phyloP scores from a whole-genome alignment of 305 asterid genomes.

The Fraxinus baroniana region DNA sequence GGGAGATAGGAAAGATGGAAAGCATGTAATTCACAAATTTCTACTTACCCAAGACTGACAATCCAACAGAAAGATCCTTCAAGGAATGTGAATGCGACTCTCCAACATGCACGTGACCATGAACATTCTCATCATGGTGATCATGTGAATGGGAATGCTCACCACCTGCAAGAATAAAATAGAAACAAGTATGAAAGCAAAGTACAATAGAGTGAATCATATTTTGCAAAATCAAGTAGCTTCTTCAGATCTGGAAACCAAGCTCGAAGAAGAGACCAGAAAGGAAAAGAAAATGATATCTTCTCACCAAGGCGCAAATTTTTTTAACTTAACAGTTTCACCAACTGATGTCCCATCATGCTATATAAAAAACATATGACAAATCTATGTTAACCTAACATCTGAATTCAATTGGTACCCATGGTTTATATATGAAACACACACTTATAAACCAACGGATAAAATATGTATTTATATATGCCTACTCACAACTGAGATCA shows the following conservation, averaged over 20 bases:
- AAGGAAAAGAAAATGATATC: constrained; percentile 3
- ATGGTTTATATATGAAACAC: neutral
- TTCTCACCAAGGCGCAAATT: neutral
- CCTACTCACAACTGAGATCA: neutral
- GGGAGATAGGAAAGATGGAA: neutral
- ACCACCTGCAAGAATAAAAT: constrained; percentile 59
- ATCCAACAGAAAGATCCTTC: constrained; percentile 83
- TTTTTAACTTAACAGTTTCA: constrained; percentile 1
- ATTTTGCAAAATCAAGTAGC: constrained; percentile 2
- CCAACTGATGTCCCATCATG: neutral
- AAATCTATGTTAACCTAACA: neutral
- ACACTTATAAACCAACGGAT: neutral
- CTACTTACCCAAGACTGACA: constrained; percentile 80
- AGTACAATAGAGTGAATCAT: neutral
- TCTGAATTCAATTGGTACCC: neutral
- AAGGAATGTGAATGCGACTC: constrained; percentile 85
- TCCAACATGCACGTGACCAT: constrained; percentile 47
- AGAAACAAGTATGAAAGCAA: constrained; percentile 9
- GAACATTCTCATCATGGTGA: constrained; percentile 51
- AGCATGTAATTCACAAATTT: constrained; percentile 5
- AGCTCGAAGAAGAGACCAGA: constrained; percentile 15
- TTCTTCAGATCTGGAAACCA: constrained; percentile 11
- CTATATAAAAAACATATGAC: neutral
- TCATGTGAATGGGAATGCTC: constrained; percentile 81
- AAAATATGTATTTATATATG: neutral